Base-by-base conservation (phyloP, 768 basidiomycete genomes). In the Mycena crocata region DNA sequence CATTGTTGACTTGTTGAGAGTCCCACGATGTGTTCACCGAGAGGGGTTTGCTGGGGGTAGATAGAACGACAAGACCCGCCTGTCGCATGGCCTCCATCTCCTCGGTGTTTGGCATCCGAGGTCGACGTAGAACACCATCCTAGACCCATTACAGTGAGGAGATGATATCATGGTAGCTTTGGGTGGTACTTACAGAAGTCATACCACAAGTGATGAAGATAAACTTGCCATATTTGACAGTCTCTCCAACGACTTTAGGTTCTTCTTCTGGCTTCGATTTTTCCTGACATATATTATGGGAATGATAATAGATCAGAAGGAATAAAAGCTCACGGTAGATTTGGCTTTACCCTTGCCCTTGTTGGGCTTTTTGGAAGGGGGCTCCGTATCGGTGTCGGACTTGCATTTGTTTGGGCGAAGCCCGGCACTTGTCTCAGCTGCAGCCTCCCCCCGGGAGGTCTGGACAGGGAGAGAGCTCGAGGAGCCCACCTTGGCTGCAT, bases 401-500 rank as follows among this genome's bases (percentile, higher is more conserved):
- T 54, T 59, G n/a, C 51, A 42, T 37, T 55, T 66, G 8, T 66
- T 60, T 15, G 48, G 15, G 2, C 35, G 32, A 23, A 66, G 28
- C 2, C 64, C 64, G 15, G 51, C 45, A 21, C 37, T 66, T 13
- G 44, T 66, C 35, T 66, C 64, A 0, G 57, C 51, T 2, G 2
- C 35, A 14, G 64, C 64, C 37, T 66, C 63, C 39, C 52, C 49
- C 15, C 31, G n/a, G 34, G 62, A 48, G 40, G 46, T 54, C 30
- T 56, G 56, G 39, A 19, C n/a, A 23, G 55, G n/a, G 49, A 19
- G 0, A 7, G 49, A 31, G 17, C 14, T 50, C 31, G 49, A 32
- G 6, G 30, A 32, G 26, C 49, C 30, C 2, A n/a, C 12, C 28
- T 51, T 62, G n/a, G 26, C 60, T 5, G 51, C 54, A 24, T 63